These are phyloP conservation scores for Alnus rubra DNA, from an alignment of 306 rosid genomes.

Conservation along the genomic window DNA sequence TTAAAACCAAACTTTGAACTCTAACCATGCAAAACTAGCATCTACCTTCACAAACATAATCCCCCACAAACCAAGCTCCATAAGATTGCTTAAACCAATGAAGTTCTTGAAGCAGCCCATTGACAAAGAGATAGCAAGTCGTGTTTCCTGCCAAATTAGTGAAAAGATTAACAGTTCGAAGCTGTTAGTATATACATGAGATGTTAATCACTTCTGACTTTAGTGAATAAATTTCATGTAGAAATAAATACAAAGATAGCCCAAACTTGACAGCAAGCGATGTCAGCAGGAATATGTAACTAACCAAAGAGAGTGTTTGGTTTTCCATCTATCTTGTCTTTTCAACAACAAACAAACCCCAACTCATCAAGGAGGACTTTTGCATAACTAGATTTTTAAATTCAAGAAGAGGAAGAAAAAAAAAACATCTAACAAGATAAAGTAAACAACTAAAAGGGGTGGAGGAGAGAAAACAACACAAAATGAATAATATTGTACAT, in stretches of 20 bases:
- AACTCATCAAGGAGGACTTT: constrained; percentile 13
- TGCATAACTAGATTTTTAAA: background rate
- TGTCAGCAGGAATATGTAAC: background rate
- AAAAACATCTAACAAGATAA: constrained; percentile 8
- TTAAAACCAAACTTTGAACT: background rate
- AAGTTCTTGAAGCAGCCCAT: constrained; percentile 76
- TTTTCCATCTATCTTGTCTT: background rate
- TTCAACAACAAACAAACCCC: constrained; percentile 4
- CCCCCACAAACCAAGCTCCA: constrained; percentile 94
- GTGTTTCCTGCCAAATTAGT: constrained; percentile 52
- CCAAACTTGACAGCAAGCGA: background rate
- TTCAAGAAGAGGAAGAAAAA: background rate
- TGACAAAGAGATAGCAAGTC: constrained; percentile 59
- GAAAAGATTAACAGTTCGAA: constrained; percentile 9
- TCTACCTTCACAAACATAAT: constrained; percentile 73
- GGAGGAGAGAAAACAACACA: background rate
- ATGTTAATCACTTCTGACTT: background rate
- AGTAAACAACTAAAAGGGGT: background rate
- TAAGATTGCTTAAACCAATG: constrained; percentile 85
- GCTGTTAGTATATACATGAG: background rate
- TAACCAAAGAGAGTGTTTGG: background rate
- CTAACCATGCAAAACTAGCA: constrained; percentile 20
- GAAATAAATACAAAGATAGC: background rate
- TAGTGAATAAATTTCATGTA: background rate
- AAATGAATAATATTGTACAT: background rate